A percentile compares a stretch with the other conserved stretches of the same genome.
These are phyloP conservation scores for Themeda triandra DNA, from an alignment of 176 grass and related monocot genomes.

Conservation along the genomic window DNA sequence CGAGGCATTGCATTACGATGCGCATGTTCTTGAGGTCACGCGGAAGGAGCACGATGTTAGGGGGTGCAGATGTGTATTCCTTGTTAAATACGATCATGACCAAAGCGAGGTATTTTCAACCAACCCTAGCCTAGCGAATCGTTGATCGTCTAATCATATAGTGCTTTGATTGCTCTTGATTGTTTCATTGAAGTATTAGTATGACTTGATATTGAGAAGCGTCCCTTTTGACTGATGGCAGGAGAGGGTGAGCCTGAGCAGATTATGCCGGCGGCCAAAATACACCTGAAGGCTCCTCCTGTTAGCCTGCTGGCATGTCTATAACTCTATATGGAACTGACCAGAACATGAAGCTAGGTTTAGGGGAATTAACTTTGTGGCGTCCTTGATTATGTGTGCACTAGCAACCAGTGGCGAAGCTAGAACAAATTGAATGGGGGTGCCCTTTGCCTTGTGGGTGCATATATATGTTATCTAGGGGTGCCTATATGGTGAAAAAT, in stretches of 20 bases:
- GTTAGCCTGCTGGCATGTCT: neutral
- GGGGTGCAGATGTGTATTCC: conserved; percentile 88
- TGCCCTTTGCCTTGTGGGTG: no score
- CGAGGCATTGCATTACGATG: conserved; percentile 77
- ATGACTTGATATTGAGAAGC: neutral
- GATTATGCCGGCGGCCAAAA: conserved; percentile 51
- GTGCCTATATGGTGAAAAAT: no score
- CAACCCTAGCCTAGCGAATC: neutral
- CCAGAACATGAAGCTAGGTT: neutral
- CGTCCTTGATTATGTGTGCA: conserved; percentile 6
- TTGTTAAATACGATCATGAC: no score
- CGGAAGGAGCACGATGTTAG: conserved; percentile 86
- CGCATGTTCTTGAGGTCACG: conserved; percentile 51
- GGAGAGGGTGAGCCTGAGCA: conserved; percentile 63
- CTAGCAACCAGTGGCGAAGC: no score
- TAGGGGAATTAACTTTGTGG: neutral
- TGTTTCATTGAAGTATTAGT: neutral
- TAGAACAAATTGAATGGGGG: no score
- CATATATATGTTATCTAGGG: no score
- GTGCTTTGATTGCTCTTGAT: neutral
- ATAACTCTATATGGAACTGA: neutral
- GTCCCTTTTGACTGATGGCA: conserved; percentile 15
- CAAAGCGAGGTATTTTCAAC: conserved; percentile 54
- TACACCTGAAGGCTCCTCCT: conserved; percentile 24
- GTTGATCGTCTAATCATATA: neutral